phyloP scores from a whole-genome alignment of 2,329 filamentous ascomycete species.

The Penicillium polonicum region DNA sequence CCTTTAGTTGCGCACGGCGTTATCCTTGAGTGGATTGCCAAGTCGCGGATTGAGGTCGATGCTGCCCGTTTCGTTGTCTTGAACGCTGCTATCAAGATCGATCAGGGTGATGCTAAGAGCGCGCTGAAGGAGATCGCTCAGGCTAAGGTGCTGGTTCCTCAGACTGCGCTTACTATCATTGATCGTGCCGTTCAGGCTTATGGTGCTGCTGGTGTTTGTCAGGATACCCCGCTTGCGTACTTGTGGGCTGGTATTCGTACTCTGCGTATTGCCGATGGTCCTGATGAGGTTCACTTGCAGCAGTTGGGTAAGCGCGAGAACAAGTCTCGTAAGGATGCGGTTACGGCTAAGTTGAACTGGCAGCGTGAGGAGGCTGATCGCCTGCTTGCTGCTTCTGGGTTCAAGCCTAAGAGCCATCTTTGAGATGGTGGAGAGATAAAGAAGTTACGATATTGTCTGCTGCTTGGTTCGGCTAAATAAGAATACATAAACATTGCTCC shows the following conservation, averaged over 20 bases:
- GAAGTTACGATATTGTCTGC: neutral
- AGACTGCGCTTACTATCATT: conserved; percentile 79
- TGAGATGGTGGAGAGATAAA: conserved; percentile 11
- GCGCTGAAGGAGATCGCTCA: conserved; percentile 91
- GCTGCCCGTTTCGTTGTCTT: conserved; percentile 84
- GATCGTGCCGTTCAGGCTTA: conserved; percentile 93
- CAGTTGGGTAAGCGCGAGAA: conserved; percentile 58
- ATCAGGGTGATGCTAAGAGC: conserved; percentile 81
- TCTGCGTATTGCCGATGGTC: conserved; percentile 83
- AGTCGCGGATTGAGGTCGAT: conserved; percentile 90
- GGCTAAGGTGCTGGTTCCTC: conserved; percentile 88
- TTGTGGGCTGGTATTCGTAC: conserved; percentile 82
- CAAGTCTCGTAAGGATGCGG: conserved; percentile 47
- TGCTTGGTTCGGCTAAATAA: neutral
- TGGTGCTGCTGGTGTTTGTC: conserved; percentile 84
- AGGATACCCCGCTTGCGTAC: conserved; percentile 86
- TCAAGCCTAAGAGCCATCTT: conserved; percentile 39
- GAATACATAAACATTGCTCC: neutral
- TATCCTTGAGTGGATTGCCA: conserved; percentile 91
- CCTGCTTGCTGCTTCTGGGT: conserved; percentile 38
- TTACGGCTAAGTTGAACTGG: conserved; percentile 44
- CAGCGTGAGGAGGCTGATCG: conserved; percentile 42
- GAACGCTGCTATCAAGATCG: conserved; percentile 94
- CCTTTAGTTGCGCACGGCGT: conserved; percentile 84
- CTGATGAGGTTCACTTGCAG: conserved; percentile 87